phyloP scores from a whole-genome alignment of 306 rosid genomes.

The Amphicarpaea edgeworthii region DNA sequence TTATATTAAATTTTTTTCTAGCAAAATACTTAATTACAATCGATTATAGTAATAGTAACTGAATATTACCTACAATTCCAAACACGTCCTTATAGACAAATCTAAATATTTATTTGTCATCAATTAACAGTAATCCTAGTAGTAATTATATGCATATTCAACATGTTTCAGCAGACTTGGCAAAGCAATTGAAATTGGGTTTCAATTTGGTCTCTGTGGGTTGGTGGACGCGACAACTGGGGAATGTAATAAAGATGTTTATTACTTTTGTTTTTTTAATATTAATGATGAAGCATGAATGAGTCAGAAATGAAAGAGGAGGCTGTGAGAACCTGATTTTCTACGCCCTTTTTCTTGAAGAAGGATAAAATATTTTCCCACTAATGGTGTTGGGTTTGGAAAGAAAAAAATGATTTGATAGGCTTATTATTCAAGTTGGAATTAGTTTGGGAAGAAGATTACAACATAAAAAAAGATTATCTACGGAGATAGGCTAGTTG shows the following conservation, averaged over 20 bases:
- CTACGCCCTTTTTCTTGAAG: conserved; percentile 17
- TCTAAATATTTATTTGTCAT: not conserved
- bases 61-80: too few species aligned
- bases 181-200: not conserved
- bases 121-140: not conserved
- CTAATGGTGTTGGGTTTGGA: conserved; percentile 44
- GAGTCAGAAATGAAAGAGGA: conserved; percentile 46
- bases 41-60: too few species aligned
- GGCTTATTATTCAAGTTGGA: not conserved
- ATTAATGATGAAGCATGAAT: conserved; percentile 35
- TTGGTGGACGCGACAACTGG: conserved; percentile 58
- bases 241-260: conserved; percentile 30
- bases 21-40: too few species aligned
- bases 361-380: conserved; percentile 42
- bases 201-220: conserved; percentile 45
- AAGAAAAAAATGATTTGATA: not conserved
- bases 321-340: conserved; percentile 29
- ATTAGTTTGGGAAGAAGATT: not conserved
- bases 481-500: not conserved
- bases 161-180: not conserved
- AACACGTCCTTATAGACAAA: too few species aligned
- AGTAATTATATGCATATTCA: not conserved
- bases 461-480: not conserved
- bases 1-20: too few species aligned
- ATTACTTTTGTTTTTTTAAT: not conserved